Percentiles rank a stretch among this genome's conserved stretches.
Conservation (phyloP, 371 early-diverging fungal genomes). For the Syncephalastrum racemosum region DNA sequence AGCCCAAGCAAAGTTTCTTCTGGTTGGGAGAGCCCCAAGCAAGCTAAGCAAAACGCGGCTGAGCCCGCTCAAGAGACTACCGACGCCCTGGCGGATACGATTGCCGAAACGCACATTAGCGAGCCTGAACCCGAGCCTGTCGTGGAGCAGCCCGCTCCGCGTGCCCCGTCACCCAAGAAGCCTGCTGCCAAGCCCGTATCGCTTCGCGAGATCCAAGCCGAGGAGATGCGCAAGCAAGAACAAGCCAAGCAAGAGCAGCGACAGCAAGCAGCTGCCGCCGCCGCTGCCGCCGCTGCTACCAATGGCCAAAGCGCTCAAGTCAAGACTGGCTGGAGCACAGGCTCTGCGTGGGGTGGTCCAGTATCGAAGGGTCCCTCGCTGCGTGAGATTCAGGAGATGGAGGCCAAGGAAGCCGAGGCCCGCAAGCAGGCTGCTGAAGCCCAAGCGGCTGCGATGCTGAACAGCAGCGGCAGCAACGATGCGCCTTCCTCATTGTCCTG, state of each 20-base stretch:
- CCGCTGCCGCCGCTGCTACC: constrained; percentile 6
- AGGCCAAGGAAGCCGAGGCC: constrained; percentile 54
- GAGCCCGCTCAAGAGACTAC: no score
- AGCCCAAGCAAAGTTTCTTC: no score
- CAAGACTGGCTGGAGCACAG: constrained; percentile 19
- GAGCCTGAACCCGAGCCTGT: no score
- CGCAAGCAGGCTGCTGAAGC: constrained; percentile 38
- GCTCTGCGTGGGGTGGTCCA: constrained; percentile 41
- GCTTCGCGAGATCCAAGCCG: constrained; percentile 50
- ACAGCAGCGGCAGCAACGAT: constrained; percentile 2
- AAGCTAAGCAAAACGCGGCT: no score
- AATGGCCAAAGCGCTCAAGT: neutral
- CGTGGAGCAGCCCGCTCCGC: neutral
- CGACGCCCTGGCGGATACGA: no score
- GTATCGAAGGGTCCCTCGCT: constrained; percentile 51
- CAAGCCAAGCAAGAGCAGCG: constrained; percentile 26
- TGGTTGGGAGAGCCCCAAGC: no score
- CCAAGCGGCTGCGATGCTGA: constrained; percentile 26
- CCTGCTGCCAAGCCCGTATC: constrained; percentile 34
- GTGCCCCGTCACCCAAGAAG: constrained; percentile 8
- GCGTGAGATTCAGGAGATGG: constrained; percentile 68
- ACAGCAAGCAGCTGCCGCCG: constrained; percentile 5
- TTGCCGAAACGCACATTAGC: no score
- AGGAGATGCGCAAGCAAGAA: constrained; percentile 44
- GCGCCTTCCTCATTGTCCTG: constrained; percentile 23